phyloP scores from a whole-genome alignment of 139 green algal species.

The Pleodorina starrii region DNA sequence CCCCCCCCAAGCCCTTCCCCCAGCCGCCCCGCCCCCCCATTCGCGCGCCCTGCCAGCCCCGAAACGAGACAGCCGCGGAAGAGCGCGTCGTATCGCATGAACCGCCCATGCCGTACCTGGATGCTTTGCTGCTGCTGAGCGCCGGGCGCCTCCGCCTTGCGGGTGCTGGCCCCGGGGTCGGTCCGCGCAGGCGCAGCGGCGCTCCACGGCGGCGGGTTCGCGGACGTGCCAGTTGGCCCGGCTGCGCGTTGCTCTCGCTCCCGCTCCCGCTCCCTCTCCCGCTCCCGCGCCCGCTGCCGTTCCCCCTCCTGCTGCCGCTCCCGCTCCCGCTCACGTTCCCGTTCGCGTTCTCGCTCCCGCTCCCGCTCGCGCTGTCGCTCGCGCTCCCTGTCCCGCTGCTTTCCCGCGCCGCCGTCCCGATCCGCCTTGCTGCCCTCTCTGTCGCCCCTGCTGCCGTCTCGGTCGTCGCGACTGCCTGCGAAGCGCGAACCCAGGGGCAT shows the following conservation, averaged over 20 bases:
- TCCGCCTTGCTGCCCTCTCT: not conserved
- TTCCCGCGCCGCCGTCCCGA: not conserved
- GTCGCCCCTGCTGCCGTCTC: not conserved
- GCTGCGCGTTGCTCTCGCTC: constrained; percentile 6
- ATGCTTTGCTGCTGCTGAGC: constrained; percentile 5
- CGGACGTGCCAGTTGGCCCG: not conserved
- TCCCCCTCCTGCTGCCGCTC: not conserved
- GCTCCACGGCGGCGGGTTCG: not conserved
- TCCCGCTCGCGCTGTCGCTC: not conserved
- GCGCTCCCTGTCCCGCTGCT: not conserved
- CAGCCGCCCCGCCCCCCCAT: no score
- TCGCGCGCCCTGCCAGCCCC: no score
- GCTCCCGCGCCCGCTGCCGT: not conserved
- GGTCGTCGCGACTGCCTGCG: no score
- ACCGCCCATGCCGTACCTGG: not conserved
- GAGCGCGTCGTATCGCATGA: no score
- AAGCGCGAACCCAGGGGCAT: no score
- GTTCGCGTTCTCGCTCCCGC: not conserved
- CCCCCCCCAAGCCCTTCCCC: no score
- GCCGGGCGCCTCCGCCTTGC: not conserved
- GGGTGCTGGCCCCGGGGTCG: not conserved
- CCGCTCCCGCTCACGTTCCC: not conserved
- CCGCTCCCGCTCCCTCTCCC: not conserved
- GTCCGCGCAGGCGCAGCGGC: not conserved
- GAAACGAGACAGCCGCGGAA: no score